phyloP scores from a whole-genome alignment of 2,329 filamentous ascomycete genomes.

The Monilinia laxa region DNA sequence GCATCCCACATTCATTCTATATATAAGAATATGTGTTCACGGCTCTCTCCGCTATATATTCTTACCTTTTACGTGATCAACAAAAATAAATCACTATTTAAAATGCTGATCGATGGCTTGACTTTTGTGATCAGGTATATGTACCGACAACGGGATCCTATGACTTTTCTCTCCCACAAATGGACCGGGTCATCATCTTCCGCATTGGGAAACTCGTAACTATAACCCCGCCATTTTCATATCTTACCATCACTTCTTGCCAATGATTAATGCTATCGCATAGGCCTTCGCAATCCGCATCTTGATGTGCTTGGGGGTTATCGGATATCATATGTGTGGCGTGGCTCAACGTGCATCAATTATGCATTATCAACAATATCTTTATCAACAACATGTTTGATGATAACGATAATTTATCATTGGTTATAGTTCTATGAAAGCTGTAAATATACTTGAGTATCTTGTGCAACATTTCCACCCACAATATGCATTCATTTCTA shows the following conservation, averaged over 20 bases:
- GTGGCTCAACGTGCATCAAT: neutral
- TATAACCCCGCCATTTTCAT: neutral
- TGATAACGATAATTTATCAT: neutral
- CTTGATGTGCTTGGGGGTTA: neutral
- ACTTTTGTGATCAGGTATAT: neutral
- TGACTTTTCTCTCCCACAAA: too few relatives aligned
- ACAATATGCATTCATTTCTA: neutral
- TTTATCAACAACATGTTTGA: neutral
- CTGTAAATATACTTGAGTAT: neutral
- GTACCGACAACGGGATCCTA: too few relatives aligned
- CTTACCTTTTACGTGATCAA: too few relatives aligned
- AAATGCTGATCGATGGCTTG: too few relatives aligned
- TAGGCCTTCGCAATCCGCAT: neutral
- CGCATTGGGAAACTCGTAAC: too few relatives aligned
- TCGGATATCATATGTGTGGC: neutral
- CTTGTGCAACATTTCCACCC: neutral
- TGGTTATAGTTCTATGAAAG: neutral
- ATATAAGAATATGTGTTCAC: too few relatives aligned
- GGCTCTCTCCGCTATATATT: too few relatives aligned
- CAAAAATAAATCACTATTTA: too few relatives aligned
- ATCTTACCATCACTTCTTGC: neutral
- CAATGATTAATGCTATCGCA: neutral
- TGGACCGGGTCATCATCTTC: too few relatives aligned
- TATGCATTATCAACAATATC: neutral
- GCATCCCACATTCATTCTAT: too few relatives aligned